Evolutionary conservation across 2,329 filamentous ascomycete genomes (phyloP), one percentile per base, ranked within the genome.

Genomic region (Fusarium heterosporum): DNA sequence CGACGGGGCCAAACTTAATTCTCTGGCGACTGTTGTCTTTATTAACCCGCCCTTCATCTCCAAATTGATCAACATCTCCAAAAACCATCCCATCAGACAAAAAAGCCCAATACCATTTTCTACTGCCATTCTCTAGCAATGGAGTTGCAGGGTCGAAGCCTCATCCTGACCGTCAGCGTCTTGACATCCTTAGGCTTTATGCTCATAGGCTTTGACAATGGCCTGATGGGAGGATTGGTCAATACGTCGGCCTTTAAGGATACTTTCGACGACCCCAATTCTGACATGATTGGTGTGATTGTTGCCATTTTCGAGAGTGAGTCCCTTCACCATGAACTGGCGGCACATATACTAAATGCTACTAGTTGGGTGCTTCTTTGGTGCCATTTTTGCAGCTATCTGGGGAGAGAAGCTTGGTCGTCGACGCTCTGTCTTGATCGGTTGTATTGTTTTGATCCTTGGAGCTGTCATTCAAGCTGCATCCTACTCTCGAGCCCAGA

Each of bases 191-290:
- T 84, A 38, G 80, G 82, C 0, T 84, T 84, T 58, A 76, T 84
- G 67, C 75, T 83, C 34, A 83, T 84, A 40, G 82, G 82, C 19
- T 83, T 77, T 60, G 81, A 82, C 59, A 82, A 83, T 75, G 81
- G 80, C 6, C 70, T 82, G 4, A 79, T 81, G 79, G 79, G 78
- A 59, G 79, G 79, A 64, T 53, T 73, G 61, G 78, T 82, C 66
- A 78, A 80, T 46, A 74, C 76, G 11, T 62, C 73, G 16, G 74
- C 79, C 8, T 83, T 83, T 66, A 77, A 77, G 47, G 48, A 71
- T 1, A 80, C 78, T 0, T 83, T 84, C 60, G 61, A 77, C 41
- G 74, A 69, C 29, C 79, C 82, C 9, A 71, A 69, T 19, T 71
- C 80, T 2, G 75, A 78, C 6, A 78, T 83, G 73, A 78, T 81